A percentile compares a stretch with the other conserved stretches of the same genome.
Conservation (phyloP, 345 rosid species). For the Eucalyptus pumila region DNA sequence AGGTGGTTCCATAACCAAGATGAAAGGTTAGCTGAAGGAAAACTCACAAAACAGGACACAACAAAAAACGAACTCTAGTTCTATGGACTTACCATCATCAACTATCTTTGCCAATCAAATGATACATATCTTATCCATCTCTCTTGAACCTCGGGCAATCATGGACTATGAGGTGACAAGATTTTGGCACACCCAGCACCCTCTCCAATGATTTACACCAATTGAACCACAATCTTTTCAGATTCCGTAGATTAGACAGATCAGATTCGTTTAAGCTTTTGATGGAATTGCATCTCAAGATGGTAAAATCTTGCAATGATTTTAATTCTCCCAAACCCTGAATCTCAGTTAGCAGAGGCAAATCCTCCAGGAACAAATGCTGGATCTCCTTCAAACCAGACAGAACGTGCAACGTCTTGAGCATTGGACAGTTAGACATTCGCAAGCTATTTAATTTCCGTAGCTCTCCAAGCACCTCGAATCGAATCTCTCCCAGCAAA, state of each 20-base stretch:
- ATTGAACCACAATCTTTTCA: fast-evolving
- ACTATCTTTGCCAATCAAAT: background rate
- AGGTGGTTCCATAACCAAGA: too few species aligned
- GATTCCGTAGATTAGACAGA: background rate
- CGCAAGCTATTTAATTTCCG: fast-evolving
- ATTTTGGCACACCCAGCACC: background rate
- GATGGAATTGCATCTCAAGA: fast-evolving
- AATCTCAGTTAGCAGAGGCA: background rate
- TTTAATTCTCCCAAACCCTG: background rate
- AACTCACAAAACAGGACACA: too few species aligned
- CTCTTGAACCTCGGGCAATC: background rate
- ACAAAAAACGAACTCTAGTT: too few species aligned
- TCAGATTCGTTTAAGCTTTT: background rate
- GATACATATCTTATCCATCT: background rate
- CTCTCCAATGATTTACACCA: fast-evolving
- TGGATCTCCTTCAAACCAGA: background rate
- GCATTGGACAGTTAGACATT: fast-evolving
- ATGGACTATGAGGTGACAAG: fast-evolving
- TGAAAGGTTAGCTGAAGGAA: too few species aligned
- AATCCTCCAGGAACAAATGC: fast-evolving
- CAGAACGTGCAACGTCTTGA: fast-evolving
- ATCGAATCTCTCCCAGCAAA: background rate
- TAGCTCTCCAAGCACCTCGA: background rate
- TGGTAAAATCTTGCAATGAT: fast-evolving
- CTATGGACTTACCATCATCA: background rate